A percentile compares a stretch with the other conserved stretches of the same genome.
These are phyloP conservation scores for Alternaria alternata DNA, from an alignment of 2,329 filamentous ascomycete species.

Conservation along the genomic window DNA sequence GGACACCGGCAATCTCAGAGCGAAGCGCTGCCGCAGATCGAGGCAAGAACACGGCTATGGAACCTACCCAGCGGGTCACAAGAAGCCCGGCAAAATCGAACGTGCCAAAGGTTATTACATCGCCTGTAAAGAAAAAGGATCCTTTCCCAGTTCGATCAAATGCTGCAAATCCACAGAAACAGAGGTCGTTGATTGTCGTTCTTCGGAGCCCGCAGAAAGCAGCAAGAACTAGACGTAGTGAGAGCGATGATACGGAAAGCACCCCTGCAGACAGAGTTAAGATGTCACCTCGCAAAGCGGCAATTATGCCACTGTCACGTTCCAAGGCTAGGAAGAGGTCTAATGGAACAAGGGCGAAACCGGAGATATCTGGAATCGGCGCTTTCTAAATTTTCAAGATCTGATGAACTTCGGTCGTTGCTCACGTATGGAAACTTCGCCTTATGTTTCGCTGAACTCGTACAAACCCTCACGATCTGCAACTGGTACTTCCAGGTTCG, in stretches of 20 bases:
- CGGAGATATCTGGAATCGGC: slow-evolving; percentile 3
- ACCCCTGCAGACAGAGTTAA: slow-evolving; percentile 11
- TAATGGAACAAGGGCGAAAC: neutral
- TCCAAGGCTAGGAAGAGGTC: neutral
- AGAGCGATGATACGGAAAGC: neutral
- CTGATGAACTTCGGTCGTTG: neutral
- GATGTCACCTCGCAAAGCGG: slow-evolving; percentile 10
- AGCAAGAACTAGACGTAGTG: neutral
- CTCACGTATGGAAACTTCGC: neutral
- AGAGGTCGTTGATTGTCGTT: slow-evolving; percentile 6
- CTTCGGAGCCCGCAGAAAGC: neutral
- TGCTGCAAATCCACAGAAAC: neutral
- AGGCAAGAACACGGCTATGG: neutral
- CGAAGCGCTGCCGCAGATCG: neutral
- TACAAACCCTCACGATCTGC: slow-evolving; percentile 81
- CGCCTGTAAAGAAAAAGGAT: neutral
- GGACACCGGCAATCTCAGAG: neutral
- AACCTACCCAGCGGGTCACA: neutral
- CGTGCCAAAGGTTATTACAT: neutral
- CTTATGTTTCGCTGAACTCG: slow-evolving; percentile 67
- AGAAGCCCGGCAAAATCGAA: neutral
- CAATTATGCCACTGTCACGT: neutral
- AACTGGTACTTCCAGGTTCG: slow-evolving; percentile 82
- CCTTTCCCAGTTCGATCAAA: neutral
- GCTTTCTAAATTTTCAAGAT: slow-evolving; percentile 1